Percentiles rank a stretch among this genome's conserved stretches.
Evolutionary conservation across 805 yeast genomes (phyloP).

Genomic region (Suhomyces emberorum): DNA sequence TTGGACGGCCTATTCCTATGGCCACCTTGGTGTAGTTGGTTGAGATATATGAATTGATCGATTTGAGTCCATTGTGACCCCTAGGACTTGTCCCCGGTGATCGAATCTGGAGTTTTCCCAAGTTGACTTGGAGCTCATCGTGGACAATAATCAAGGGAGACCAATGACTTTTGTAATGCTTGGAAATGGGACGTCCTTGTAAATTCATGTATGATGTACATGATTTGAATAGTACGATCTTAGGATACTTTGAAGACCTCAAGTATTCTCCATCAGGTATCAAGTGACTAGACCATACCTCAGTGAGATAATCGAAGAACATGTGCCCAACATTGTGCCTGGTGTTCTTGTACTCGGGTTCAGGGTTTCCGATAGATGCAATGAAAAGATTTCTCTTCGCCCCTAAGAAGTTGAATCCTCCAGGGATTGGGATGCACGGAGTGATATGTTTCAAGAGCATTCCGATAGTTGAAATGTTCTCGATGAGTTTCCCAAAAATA

Average conservation of each 20-base stretch:
- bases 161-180: conserved; percentile 41
- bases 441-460: no score
- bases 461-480: no score
- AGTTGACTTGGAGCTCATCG: conserved; percentile 68
- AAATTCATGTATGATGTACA: conserved; percentile 65
- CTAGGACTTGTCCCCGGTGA: conserved; percentile 58
- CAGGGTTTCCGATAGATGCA: conserved; percentile 78
- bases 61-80: conserved; percentile 83
- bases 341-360: conserved; percentile 53
- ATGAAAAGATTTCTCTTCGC: conserved; percentile 20
- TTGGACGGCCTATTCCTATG: conserved; percentile 76
- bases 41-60: conserved; percentile 48
- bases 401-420: conserved; percentile 2
- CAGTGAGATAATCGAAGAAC: conserved; percentile 34
- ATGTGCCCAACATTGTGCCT: conserved; percentile 79
- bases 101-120: conserved; percentile 67
- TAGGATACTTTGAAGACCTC: conserved; percentile 9
- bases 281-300: conserved; percentile 21
- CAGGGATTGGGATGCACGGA: conserved; percentile 5
- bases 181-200: conserved; percentile 57
- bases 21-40: conserved; percentile 60
- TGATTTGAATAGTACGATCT: conserved; percentile 43
- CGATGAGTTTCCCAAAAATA: no score
- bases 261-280: conserved; percentile 7
- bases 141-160: conserved; percentile 56